A percentile compares a stretch with the other conserved stretches of the same genome.
These are phyloP conservation scores for Papilionanthe hybrid DNA, from an alignment of 116 monocot genomes.

Conservation along the genomic window DNA sequence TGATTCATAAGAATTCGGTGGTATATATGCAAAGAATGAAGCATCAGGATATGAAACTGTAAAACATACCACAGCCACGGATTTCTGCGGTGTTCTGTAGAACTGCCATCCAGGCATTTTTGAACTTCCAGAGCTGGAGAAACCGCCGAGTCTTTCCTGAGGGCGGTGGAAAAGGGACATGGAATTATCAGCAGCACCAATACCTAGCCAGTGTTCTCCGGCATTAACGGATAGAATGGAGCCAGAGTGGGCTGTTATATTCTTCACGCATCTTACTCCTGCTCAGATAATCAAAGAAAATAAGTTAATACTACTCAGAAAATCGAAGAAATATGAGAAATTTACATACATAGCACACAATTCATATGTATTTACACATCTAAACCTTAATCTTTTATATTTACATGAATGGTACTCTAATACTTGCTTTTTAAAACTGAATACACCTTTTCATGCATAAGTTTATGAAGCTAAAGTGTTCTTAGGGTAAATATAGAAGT, in stretches of 20 bases:
- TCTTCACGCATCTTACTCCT: slow-evolving; percentile 90
- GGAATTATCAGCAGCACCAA: slow-evolving; percentile 97
- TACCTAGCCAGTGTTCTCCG: slow-evolving; percentile 89
- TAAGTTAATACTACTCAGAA: not conserved
- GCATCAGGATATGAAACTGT: not conserved
- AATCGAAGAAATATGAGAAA: not conserved
- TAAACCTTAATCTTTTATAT: too few species aligned
- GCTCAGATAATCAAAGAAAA: slow-evolving; percentile 15
- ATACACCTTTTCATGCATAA: too few species aligned
- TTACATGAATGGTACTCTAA: too few species aligned
- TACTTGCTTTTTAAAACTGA: too few species aligned
- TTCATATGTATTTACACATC: too few species aligned
- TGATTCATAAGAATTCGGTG: too few species aligned
- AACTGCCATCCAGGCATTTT: slow-evolving; percentile 96
- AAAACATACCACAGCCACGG: slow-evolving; percentile 70
- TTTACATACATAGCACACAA: too few species aligned
- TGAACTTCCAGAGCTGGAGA: slow-evolving; percentile 58
- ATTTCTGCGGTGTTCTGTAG: slow-evolving; percentile 91
- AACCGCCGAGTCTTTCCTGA: slow-evolving; percentile 91
- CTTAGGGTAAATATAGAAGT: too few species aligned
- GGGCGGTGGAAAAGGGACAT: slow-evolving; percentile 95
- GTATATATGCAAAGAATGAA: too few species aligned
- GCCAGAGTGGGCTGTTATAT: slow-evolving; percentile 68
- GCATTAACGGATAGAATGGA: slow-evolving; percentile 89
- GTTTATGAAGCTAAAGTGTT: too few species aligned